These are phyloP conservation scores for Bauhinia variegata DNA, from an alignment of 306 rosid genomes.

Conservation along the genomic window DNA sequence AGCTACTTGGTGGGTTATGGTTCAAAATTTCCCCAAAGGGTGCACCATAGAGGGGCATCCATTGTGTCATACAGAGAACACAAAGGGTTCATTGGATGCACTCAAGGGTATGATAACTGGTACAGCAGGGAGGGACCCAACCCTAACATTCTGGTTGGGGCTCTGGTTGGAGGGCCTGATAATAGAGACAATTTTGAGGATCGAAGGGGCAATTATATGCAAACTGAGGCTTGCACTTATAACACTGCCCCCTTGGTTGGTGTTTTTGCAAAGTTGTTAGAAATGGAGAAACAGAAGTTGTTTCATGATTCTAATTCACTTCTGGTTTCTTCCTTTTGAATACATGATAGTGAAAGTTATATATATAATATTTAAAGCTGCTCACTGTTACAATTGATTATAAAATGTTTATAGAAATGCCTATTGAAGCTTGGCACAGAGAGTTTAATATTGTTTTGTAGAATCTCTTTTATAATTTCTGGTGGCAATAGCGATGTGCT, in stretches of 20 bases:
- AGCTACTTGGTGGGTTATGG: conserved; percentile 80
- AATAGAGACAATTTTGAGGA: conserved; percentile 56
- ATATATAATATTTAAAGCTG: no score
- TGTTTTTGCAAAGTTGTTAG: conserved; percentile 74
- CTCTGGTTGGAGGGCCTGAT: conserved; percentile 85
- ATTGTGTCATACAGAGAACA: conserved; percentile 50
- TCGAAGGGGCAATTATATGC: conserved; percentile 61
- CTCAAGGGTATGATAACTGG: no score
- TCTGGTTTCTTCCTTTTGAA: conserved; percentile 62
- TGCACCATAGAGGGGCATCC: conserved; percentile 91
- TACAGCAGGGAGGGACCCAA: conserved; percentile 65
- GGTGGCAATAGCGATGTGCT: no score
- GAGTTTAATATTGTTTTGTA: no score
- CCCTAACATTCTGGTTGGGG: conserved; percentile 69
- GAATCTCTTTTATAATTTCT: no score
- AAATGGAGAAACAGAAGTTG: conserved; percentile 46
- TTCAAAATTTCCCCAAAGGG: conserved; percentile 48
- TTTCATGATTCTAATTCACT: conserved; percentile 39
- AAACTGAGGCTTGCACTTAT: no score
- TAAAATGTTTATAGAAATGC: no score
- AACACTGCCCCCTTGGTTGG: no score
- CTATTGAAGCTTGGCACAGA: no score
- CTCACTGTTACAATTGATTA: no score
- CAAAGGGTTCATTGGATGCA: no score
- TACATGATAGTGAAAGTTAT: no score